Percentiles rank a stretch among this genome's conserved stretches.
Conservation (phyloP, 805 yeast genomes). For the Candida palmyrensis region DNA sequence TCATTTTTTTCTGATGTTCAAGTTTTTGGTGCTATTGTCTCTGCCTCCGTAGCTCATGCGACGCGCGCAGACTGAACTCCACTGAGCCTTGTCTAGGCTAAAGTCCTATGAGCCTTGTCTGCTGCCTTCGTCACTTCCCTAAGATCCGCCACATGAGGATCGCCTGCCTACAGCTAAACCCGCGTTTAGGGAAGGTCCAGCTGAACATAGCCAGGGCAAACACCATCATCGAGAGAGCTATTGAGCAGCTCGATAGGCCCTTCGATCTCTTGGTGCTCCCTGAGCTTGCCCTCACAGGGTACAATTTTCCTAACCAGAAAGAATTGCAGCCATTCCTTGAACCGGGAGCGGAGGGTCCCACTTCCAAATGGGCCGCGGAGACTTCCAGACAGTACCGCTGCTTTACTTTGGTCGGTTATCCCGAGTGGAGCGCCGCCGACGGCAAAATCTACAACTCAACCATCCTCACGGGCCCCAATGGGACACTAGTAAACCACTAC, state of each 20-base stretch:
- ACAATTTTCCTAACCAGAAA: conserved; percentile 49
- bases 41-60: too few relatives aligned
- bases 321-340: conserved; percentile 60
- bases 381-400: conserved; percentile 50
- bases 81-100: too few relatives aligned
- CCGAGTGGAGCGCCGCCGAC: conserved; percentile 42
- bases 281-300: conserved; percentile 82
- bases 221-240: conserved; percentile 28
- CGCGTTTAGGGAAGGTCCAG: conserved; percentile 54
- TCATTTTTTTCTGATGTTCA: too few relatives aligned
- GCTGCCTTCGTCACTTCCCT: too few relatives aligned
- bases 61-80: too few relatives aligned
- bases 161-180: conserved; percentile 66
- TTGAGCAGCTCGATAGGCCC: conserved; percentile 15
- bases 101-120: too few relatives aligned
- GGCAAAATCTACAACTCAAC: conserved; percentile 63
- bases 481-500: conserved; percentile 59
- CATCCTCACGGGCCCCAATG: conserved; percentile 53
- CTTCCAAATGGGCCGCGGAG: conserved; percentile 52
- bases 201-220: conserved; percentile 48
- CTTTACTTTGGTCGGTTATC: conserved; percentile 77
- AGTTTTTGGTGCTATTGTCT: too few relatives aligned
- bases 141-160: conserved; percentile 27
- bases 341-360: conserved; percentile 36
- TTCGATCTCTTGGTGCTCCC: conserved; percentile 75